Percentiles rank a stretch among this genome's conserved stretches.
These are phyloP conservation scores for Cadophora sp. DNA, from an alignment of 2,329 filamentous ascomycete genomes.

Conservation along the genomic window DNA sequence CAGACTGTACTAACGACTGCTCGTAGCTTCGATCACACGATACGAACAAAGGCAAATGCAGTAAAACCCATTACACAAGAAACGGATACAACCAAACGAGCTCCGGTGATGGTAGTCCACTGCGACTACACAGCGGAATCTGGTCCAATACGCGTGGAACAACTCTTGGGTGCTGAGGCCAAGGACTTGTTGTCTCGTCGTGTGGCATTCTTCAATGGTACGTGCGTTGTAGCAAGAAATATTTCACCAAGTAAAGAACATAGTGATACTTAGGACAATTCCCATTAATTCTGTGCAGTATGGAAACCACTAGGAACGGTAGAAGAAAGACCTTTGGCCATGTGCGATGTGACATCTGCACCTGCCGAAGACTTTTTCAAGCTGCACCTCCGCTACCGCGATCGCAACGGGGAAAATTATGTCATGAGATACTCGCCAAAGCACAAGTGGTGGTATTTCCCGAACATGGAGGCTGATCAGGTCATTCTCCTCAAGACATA, in stretches of 20 bases:
- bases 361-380: slow-evolving; percentile 29
- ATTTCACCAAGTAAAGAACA: no score
- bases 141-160: slow-evolving; percentile 21
- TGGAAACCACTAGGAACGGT: slow-evolving; percentile 28
- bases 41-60: slow-evolving; percentile 28
- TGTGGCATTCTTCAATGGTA: slow-evolving; percentile 30
- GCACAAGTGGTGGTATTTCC: slow-evolving; percentile 31
- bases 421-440: slow-evolving; percentile 26
- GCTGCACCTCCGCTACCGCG: slow-evolving; percentile 27
- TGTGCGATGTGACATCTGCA: slow-evolving; percentile 29
- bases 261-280: no score
- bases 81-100: slow-evolving; percentile 25
- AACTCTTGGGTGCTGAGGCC: slow-evolving; percentile 26
- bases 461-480: slow-evolving; percentile 28
- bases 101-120: slow-evolving; percentile 30
- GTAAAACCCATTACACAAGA: slow-evolving; percentile 28
- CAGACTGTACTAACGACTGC: not conserved
- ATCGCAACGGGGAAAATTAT: slow-evolving; percentile 31
- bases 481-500: slow-evolving; percentile 31
- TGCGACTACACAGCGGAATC: slow-evolving; percentile 31
- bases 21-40: slow-evolving; percentile 26
- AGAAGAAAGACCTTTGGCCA: slow-evolving; percentile 28
- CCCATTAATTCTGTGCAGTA: slow-evolving; percentile 2
- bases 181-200: slow-evolving; percentile 25
- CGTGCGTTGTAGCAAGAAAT: not conserved